phyloP scores from a whole-genome alignment of 2,329 filamentous ascomycete species.

The Phaeosphaeria sp. region DNA sequence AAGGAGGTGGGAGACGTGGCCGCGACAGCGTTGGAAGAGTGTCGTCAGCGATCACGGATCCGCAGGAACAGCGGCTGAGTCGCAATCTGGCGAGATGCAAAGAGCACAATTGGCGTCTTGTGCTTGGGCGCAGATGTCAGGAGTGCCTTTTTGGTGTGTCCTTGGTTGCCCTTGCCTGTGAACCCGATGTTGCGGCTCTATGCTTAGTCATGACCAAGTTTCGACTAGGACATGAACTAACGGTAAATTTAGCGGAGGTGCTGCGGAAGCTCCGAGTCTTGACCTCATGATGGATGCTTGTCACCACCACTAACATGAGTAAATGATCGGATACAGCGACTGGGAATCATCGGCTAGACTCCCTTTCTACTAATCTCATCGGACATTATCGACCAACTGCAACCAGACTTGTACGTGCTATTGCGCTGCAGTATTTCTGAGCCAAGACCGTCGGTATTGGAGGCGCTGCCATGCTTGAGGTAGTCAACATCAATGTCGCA shows the following conservation, averaged over 20 bases:
- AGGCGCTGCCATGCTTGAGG: neutral
- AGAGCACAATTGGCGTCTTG: conserved; percentile 4
- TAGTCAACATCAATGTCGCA: neutral
- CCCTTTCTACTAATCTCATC: neutral
- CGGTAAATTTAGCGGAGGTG: neutral
- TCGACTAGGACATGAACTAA: neutral
- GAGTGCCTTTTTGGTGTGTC: conserved; percentile 14
- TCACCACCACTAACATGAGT: too few species aligned
- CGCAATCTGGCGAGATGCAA: neutral
- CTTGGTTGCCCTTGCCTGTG: conserved; percentile 14
- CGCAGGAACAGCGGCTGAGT: neutral
- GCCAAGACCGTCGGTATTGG: neutral
- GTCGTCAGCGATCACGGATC: conserved; percentile 5
- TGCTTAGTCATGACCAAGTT: conserved; percentile 14
- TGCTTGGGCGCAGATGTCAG: conserved; percentile 23
- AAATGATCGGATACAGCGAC: too few species aligned
- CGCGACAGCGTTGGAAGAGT: conserved; percentile 22
- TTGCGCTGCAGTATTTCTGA: neutral
- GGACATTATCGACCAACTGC: neutral
- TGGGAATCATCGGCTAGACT: too few species aligned
- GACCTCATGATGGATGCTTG: conserved; percentile 15
- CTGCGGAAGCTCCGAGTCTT: conserved; percentile 12
- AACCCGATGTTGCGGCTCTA: conserved; percentile 7
- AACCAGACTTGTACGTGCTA: neutral
- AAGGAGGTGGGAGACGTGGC: conserved; percentile 42